A percentile compares a stretch with the other conserved stretches of the same genome.
These are phyloP conservation scores for Cylindrotheca closterium DNA, from an alignment of 108 stramenopile species.

Conservation along the genomic window DNA sequence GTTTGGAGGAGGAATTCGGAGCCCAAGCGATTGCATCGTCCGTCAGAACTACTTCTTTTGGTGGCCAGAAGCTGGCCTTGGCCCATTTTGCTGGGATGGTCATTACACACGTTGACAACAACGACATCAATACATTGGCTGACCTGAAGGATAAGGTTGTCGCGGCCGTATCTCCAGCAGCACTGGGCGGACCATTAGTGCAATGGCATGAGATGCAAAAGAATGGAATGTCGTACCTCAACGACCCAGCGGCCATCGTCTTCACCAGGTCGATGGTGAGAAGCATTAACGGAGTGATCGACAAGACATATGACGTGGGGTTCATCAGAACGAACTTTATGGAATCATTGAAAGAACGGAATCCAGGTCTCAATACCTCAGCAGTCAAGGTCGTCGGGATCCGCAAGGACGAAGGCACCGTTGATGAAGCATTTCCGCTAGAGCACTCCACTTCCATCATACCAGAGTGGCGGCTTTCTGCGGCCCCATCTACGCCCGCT, in stretches of 20 bases:
- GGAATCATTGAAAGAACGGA: constrained; percentile 15
- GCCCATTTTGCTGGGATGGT: constrained; percentile 38
- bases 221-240: constrained; percentile 23
- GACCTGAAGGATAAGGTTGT: constrained; percentile 34
- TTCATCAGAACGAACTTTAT: constrained; percentile 41
- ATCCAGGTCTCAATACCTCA: constrained; percentile 31
- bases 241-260: constrained; percentile 34
- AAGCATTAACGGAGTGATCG: constrained; percentile 36
- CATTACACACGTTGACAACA: constrained; percentile 5
- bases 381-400: constrained; percentile 19
- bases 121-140: constrained; percentile 19
- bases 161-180: constrained; percentile 32
- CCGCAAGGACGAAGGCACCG: constrained; percentile 11
- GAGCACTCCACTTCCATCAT: constrained; percentile 13
- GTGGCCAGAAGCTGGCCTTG: constrained; percentile 21
- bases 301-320: constrained; percentile 37
- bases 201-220: constrained; percentile 30
- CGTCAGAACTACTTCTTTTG: constrained; percentile 11
- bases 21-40: constrained; percentile 1
- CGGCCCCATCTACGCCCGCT: background rate
- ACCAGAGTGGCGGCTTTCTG: constrained; percentile 25
- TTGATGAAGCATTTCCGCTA: constrained; percentile 40
- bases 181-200: constrained; percentile 39
- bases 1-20: constrained; percentile 8
- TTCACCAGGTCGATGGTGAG: constrained; percentile 34